Base-by-base conservation (phyloP, 306 rosid genomes). In the Vicia faba region DNA sequence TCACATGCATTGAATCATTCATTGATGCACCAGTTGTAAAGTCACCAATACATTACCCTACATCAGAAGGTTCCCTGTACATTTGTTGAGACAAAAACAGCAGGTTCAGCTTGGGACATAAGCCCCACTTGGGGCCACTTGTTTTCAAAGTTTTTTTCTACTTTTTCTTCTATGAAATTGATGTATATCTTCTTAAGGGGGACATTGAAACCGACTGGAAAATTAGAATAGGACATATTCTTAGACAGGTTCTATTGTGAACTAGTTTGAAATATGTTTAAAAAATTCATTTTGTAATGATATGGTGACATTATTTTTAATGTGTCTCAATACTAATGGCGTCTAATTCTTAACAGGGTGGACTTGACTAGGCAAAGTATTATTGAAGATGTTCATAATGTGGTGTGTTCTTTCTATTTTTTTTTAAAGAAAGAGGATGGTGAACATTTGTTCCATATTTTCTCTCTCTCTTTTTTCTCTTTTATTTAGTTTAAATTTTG, bases 21-120 rank as follows among this genome's bases (percentile, higher is more conserved):
- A 54, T 54, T 54, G 18, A 26, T 54, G 61, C 39, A 55, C 61
- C 16, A 55, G 16, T 55, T 26, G 11, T 55, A 55, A 25, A 26
- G 61, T 55, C 61, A 26, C 61, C 39, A 55, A n/a, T 20, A 51
- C 56, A 18, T 3, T 5, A 19, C 53, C 57, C 58, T 12, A 26
- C 38, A 55, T 28, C 8, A 8, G 36, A 26, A 55, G 11, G 18
- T 55, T 55, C 61, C 16, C 16, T 13, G 8, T 26, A 55, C 61
- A 16, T 26, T 26, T 26, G 14, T 2, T 11, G 59, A 53, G 59
- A 55, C 60, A 51, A 11, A 7, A 51, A 23, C 58, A 51, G 33
- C 14, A 54, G 8, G 35, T 53, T 53, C 33, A 23, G 33, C 0
- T 7, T 23, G 16, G 33, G 25, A 54, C 60, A 53, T n/a, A 23